phyloP scores from a whole-genome alignment of 2,329 filamentous ascomycete genomes.

The Clarireedia monteithiana region DNA sequence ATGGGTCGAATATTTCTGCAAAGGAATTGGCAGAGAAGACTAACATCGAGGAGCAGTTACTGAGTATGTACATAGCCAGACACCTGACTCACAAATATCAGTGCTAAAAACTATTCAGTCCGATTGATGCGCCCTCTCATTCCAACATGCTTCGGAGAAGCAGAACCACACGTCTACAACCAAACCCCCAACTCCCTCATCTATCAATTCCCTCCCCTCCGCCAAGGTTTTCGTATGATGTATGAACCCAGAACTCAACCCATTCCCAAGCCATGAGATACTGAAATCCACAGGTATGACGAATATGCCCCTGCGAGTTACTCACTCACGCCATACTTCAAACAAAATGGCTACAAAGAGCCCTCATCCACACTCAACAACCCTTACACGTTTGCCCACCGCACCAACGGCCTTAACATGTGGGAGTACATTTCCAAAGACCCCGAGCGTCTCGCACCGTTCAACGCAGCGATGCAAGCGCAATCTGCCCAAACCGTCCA shows the following conservation, averaged over 20 bases:
- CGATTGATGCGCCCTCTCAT: background rate
- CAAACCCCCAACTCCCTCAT: background rate
- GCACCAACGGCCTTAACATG: constrained; percentile 19
- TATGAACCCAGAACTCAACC: background rate
- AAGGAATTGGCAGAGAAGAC: constrained; percentile 18
- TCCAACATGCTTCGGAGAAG: too few species aligned
- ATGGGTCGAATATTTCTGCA: constrained; percentile 15
- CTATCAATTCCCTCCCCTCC: background rate
- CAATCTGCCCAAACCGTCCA: constrained; percentile 10
- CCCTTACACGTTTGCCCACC: constrained; percentile 25
- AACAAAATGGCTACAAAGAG: constrained; percentile 16
- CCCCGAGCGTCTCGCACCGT: constrained; percentile 21
- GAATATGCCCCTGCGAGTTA: constrained; percentile 14
- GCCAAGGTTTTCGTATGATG: constrained; percentile 13
- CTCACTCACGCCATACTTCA: constrained; percentile 20
- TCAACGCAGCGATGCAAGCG: constrained; percentile 25
- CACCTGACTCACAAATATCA: constrained; percentile 3
- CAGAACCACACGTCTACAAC: background rate
- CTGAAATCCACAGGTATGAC: constrained; percentile 15
- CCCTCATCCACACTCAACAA: constrained; percentile 18
- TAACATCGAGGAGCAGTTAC: constrained; percentile 18
- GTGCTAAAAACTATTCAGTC: constrained; percentile 10
- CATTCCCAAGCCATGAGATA: background rate
- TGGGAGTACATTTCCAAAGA: constrained; percentile 23
- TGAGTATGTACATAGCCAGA: background rate